A percentile compares a stretch with the other conserved stretches of the same genome.
Conservation (phyloP, 2,329 filamentous ascomycete species). For the Lachnellula suecica region DNA sequence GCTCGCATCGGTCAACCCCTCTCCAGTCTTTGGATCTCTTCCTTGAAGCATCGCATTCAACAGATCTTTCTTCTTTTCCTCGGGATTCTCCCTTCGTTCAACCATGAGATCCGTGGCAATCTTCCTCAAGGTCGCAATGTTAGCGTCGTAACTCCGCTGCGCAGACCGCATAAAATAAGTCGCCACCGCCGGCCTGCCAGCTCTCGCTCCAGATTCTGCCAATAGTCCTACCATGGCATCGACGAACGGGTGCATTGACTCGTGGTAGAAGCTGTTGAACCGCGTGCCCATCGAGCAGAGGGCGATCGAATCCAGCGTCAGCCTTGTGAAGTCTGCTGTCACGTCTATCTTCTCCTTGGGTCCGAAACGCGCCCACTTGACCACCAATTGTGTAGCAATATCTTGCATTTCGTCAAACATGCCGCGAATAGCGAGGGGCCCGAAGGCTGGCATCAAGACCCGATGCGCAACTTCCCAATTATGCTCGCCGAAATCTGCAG, state of each 20-base stretch:
- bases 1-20: slow-evolving; percentile 59
- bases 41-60: slow-evolving; percentile 69
- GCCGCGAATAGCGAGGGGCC: slow-evolving; percentile 62
- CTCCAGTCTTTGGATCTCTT: slow-evolving; percentile 64
- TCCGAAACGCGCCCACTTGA: slow-evolving; percentile 69
- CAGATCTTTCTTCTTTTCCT: slow-evolving; percentile 63
- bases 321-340: slow-evolving; percentile 67
- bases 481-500: slow-evolving; percentile 48
- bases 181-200: slow-evolving; percentile 44
- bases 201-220: slow-evolving; percentile 52
- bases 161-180: slow-evolving; percentile 47
- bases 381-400: slow-evolving; percentile 61
- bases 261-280: slow-evolving; percentile 75
- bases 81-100: slow-evolving; percentile 53
- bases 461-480: slow-evolving; percentile 69
- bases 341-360: slow-evolving; percentile 55
- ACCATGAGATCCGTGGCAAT: slow-evolving; percentile 61
- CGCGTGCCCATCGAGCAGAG: slow-evolving; percentile 73
- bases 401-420: slow-evolving; percentile 74
- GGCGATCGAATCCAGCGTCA: slow-evolving; percentile 71
- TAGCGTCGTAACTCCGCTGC: slow-evolving; percentile 47
- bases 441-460: slow-evolving; percentile 67
- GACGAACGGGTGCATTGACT: slow-evolving; percentile 70
- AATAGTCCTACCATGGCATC: slow-evolving; percentile 65
- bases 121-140: slow-evolving; percentile 55